Evolutionary conservation across 2,329 filamentous ascomycete genomes (phyloP).

Genomic region (Colletotrichum somersetense): DNA sequence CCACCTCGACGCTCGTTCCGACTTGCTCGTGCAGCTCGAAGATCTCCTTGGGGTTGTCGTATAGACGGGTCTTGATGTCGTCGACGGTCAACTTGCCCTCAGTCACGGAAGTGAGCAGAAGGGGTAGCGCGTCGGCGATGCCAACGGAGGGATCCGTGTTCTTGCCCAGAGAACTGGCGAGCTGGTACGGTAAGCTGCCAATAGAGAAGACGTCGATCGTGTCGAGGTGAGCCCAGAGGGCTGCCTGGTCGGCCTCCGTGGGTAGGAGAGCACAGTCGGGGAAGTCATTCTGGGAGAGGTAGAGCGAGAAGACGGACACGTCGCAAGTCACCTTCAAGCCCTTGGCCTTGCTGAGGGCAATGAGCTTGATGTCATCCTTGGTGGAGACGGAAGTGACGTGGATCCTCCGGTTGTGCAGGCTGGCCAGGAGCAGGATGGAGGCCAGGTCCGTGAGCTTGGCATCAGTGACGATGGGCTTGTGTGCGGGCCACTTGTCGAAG

Average conservation of each 20-base stretch:
- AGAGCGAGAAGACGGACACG: slow-evolving; percentile 83
- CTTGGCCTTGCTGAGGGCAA: slow-evolving; percentile 83
- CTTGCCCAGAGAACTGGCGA: slow-evolving; percentile 69
- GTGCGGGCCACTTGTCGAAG: slow-evolving; percentile 81
- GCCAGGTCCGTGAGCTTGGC: slow-evolving; percentile 84
- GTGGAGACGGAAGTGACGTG: slow-evolving; percentile 86
- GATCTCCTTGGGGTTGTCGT: slow-evolving; percentile 84
- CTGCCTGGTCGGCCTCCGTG: slow-evolving; percentile 75
- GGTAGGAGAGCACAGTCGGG: slow-evolving; percentile 76
- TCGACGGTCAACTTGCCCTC: slow-evolving; percentile 81
- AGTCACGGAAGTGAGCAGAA: slow-evolving; percentile 80
- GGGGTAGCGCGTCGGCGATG: slow-evolving; percentile 79
- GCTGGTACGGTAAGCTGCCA: slow-evolving; percentile 82
- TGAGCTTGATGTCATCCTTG: slow-evolving; percentile 82
- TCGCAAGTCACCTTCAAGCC: slow-evolving; percentile 87
- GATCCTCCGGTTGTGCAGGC: slow-evolving; percentile 81
- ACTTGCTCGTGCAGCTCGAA: slow-evolving; percentile 86
- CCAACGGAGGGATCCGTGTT: slow-evolving; percentile 72
- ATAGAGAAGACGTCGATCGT: slow-evolving; percentile 85
- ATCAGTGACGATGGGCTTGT: slow-evolving; percentile 85
- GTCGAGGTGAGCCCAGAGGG: slow-evolving; percentile 79
- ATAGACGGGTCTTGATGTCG: slow-evolving; percentile 77
- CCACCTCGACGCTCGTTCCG: slow-evolving; percentile 79
- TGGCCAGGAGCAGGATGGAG: slow-evolving; percentile 83
- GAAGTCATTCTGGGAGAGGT: slow-evolving; percentile 78